phyloP scores from a whole-genome alignment of 225 moss, liverwort and hornwort species.

The Marchantia paleacea region DNA sequence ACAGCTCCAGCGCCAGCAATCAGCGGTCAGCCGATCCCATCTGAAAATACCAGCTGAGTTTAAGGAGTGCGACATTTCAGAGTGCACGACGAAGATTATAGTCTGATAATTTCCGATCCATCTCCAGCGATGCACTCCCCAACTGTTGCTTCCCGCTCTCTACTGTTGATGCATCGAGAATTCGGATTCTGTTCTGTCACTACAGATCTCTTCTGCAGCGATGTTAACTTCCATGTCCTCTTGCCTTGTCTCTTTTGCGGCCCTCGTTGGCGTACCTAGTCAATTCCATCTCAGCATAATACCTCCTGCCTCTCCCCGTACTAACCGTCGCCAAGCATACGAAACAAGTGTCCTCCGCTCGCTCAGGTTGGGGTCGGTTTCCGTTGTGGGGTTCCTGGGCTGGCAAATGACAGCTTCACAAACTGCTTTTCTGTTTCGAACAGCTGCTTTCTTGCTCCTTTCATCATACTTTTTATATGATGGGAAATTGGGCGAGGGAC shows the following conservation, averaged over 20 bases:
- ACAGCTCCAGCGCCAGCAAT: background rate
- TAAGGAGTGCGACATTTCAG: background rate
- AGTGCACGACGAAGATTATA: background rate
- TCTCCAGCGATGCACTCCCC: background rate
- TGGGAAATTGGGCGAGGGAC: background rate
- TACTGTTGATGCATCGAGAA: background rate
- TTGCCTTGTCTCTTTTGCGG: background rate
- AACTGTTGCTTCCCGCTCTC: background rate
- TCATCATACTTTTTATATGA: background rate
- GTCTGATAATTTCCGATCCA: background rate
- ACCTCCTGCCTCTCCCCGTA: background rate
- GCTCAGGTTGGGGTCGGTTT: background rate
- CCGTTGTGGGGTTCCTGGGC: background rate
- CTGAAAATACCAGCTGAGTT: background rate
- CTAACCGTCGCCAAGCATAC: background rate
- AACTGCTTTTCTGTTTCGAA: background rate
- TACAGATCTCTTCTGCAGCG: background rate
- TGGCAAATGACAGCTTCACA: constrained; percentile 3
- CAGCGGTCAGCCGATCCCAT: background rate
- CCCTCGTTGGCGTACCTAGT: background rate
- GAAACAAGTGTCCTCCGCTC: too few relatives aligned
- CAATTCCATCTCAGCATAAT: background rate
- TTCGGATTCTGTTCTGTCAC: background rate
- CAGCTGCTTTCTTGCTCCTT: background rate
- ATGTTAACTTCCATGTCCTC: background rate